phyloP scores from a whole-genome alignment of 352 stramenopile genomes.

The Pythium oligandrum region DNA sequence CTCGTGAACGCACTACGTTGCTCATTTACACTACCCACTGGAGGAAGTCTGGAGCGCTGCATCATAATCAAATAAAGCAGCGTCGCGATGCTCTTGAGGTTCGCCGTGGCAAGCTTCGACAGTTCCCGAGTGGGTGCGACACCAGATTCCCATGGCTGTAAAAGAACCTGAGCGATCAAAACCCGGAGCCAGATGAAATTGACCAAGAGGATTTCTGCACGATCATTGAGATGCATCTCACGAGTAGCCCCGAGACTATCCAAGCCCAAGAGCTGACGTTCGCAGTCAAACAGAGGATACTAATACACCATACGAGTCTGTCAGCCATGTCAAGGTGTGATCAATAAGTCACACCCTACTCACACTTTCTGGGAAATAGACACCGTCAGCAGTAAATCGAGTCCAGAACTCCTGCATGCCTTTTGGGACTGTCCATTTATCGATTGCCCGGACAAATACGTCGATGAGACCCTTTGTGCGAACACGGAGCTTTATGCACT shows the following conservation, averaged over 20 bases:
- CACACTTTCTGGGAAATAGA: conserved; percentile 63
- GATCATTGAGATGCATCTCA: conserved; percentile 23
- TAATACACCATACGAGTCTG: conserved; percentile 9
- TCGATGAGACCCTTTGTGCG: conserved; percentile 53
- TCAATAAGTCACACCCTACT: conserved; percentile 9
- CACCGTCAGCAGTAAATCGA: conserved; percentile 43
- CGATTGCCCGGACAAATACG: conserved; percentile 36
- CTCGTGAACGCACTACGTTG: no score
- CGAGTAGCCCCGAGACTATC: conserved; percentile 46
- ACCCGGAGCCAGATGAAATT: conserved; percentile 64
- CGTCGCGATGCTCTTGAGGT: conserved; percentile 44
- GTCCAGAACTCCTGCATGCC: conserved; percentile 60
- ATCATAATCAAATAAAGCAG: conserved; percentile 46
- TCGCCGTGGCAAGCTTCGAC: conserved; percentile 13
- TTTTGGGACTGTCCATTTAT: conserved; percentile 41
- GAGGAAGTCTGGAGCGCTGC: conserved; percentile 36
- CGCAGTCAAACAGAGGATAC: conserved; percentile 53
- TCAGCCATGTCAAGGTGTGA: neutral
- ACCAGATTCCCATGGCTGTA: conserved; percentile 42
- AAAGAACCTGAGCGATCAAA: conserved; percentile 50
- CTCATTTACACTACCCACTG: conserved; percentile 2
- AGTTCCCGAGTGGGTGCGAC: conserved; percentile 16
- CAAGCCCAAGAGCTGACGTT: conserved; percentile 44
- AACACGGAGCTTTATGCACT: conserved; percentile 55
- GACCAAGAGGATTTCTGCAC: conserved; percentile 50